These are phyloP conservation scores for Taiwanofungus camphoratus DNA, from an alignment of 1,284 basidiomycete genomes.

Conservation along the genomic window DNA sequence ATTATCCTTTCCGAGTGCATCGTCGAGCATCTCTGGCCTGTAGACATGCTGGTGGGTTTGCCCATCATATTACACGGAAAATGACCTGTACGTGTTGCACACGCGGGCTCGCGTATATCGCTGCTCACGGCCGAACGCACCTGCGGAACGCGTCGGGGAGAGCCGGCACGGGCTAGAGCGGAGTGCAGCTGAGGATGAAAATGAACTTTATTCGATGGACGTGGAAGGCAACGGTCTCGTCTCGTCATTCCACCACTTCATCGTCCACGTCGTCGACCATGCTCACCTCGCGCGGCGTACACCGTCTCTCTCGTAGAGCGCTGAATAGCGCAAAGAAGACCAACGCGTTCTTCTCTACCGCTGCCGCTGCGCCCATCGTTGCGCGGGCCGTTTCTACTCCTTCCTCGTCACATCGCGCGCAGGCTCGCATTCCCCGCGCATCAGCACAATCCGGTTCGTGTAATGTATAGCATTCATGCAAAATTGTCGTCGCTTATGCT, in stretches of 20 bases:
- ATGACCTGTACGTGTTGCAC: too few species aligned
- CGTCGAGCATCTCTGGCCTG: too few species aligned
- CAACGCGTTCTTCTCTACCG: conserved; percentile 73
- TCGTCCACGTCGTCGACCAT: conserved; percentile 40
- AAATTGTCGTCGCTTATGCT: conserved; percentile 19
- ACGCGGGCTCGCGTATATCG: too few species aligned
- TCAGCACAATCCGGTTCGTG: conserved; percentile 40
- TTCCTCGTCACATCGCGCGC: conserved; percentile 28
- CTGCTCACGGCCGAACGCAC: too few species aligned
- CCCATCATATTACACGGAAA: too few species aligned
- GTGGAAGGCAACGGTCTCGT: conserved; percentile 22
- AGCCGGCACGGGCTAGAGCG: conserved; percentile 26
- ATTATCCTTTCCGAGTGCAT: too few species aligned
- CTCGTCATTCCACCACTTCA: conserved; percentile 25
- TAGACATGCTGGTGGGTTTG: too few species aligned
- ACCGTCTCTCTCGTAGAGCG: conserved; percentile 79
- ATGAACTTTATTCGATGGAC: conserved; percentile 27
- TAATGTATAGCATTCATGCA: too few species aligned
- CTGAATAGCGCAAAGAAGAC: conserved; percentile 67
- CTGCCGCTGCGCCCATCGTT: conserved; percentile 40
- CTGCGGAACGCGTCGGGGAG: conserved; percentile 23
- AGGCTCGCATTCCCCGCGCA: conserved; percentile 40
- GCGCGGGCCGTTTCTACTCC: conserved; percentile 30
- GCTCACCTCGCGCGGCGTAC: conserved; percentile 77
- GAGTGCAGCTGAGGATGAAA: conserved; percentile 23